phyloP scores from a whole-genome alignment of 495 filamentous ascomycete genomes.

The Cladorrhinum samala region DNA sequence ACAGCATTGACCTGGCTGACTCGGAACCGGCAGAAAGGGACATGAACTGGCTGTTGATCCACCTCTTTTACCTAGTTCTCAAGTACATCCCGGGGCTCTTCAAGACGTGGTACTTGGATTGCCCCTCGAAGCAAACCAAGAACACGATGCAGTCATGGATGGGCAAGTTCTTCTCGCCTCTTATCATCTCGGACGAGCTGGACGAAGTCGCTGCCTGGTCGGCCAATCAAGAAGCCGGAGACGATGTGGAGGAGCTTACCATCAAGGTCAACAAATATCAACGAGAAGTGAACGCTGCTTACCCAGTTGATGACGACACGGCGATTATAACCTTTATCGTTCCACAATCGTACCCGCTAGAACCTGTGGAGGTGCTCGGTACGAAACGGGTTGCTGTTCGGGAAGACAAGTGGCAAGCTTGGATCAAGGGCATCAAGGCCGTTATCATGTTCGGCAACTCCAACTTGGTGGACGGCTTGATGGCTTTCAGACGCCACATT shows the following conservation, averaged over 20 bases:
- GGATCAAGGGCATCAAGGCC: constrained; percentile 79
- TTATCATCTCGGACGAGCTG: constrained; percentile 67
- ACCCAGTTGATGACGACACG: constrained; percentile 79
- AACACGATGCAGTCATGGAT: constrained; percentile 75
- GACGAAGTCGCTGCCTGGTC: constrained; percentile 67
- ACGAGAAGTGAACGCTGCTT: constrained; percentile 71
- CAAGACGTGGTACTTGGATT: constrained; percentile 81
- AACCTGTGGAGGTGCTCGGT: constrained; percentile 66
- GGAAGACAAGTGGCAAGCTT: constrained; percentile 83
- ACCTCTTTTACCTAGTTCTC: constrained; percentile 78
- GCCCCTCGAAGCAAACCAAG: constrained; percentile 66
- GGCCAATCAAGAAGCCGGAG: constrained; percentile 43
- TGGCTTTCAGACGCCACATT: constrained; percentile 77
- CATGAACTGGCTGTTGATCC: constrained; percentile 73
- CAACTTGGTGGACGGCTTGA: constrained; percentile 74
- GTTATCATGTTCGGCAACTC: constrained; percentile 89
- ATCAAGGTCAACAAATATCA: constrained; percentile 65
- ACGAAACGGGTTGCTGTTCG: constrained; percentile 77
- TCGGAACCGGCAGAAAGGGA: constrained; percentile 57
- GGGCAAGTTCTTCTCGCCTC: constrained; percentile 75
- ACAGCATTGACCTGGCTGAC: constrained; percentile 49
- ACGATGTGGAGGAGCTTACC: constrained; percentile 61
- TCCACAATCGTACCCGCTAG: constrained; percentile 73
- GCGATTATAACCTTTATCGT: constrained; percentile 73
- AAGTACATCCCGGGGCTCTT: constrained; percentile 68